Percentiles rank a stretch among this genome's conserved stretches.
Evolutionary conservation across 768 basidiomycete genomes (phyloP).

Genomic region (Peribolospora baueri): DNA sequence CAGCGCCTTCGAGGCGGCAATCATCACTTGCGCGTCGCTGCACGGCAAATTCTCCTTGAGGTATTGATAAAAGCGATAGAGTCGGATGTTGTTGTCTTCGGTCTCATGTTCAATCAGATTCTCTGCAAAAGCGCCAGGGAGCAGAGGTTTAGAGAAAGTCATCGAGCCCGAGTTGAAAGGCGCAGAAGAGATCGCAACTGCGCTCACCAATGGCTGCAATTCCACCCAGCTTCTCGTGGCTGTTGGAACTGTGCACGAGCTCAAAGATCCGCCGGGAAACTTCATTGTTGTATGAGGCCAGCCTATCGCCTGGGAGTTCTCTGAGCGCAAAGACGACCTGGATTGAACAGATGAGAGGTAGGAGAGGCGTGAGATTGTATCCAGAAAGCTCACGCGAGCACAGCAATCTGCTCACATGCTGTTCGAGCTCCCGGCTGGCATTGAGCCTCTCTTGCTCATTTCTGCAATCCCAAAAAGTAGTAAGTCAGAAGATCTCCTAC

Average conservation of each 20-base stretch:
- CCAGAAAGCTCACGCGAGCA: no score
- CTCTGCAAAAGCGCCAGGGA: constrained; percentile 24
- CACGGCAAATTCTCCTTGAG: constrained; percentile 79
- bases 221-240: constrained; percentile 59
- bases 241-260: constrained; percentile 56
- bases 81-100: constrained; percentile 54
- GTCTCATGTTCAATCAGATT: constrained; percentile 49
- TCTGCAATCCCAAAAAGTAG: no score
- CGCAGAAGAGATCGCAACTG: not conserved
- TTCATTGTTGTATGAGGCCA: constrained; percentile 31
- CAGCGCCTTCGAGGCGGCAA: constrained; percentile 73
- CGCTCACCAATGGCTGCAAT: constrained; percentile 58
- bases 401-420: no score
- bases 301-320: not conserved
- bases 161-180: not conserved
- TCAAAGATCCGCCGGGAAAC: constrained; percentile 58
- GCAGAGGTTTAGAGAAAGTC: constrained; percentile 3
- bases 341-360: no score
- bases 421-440: no score
- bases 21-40: constrained; percentile 78
- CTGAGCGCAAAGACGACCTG: no score
- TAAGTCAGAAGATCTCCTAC: no score
- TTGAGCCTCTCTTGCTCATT: no score
- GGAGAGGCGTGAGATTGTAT: no score
- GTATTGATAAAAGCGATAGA: constrained; percentile 72